A percentile compares a stretch with the other conserved stretches of the same genome.
Evolutionary conservation across 2,329 filamentous ascomycete species (phyloP).

Genomic region (Fusarium coicis): DNA sequence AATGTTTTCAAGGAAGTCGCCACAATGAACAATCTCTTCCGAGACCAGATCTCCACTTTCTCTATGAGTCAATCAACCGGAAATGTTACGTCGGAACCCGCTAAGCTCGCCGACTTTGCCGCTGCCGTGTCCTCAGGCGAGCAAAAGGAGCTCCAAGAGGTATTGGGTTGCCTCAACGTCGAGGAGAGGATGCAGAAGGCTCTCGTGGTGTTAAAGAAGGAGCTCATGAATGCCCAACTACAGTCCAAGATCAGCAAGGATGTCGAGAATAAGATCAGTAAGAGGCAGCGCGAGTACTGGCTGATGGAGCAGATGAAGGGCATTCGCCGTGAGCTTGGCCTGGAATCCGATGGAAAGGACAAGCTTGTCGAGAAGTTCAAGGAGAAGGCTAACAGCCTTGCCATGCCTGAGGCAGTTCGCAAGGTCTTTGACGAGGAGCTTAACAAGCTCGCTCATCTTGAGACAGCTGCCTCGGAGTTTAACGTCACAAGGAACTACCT

Average conservation of each 20-base stretch:
- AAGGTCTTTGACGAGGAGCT: slow-evolving; percentile 99
- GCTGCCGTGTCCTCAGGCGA: slow-evolving; percentile 96
- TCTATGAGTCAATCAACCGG: slow-evolving; percentile 94
- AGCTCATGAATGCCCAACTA: slow-evolving; percentile 96
- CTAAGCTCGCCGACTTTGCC: slow-evolving; percentile 95
- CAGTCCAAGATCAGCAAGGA: slow-evolving; percentile 98
- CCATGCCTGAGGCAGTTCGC: slow-evolving; percentile 95
- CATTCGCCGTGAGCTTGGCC: slow-evolving; percentile 92
- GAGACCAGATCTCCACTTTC: slow-evolving; percentile 97
- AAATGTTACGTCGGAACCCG: slow-evolving; percentile 94
- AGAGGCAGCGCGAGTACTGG: slow-evolving; percentile 97
- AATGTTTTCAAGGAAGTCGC: slow-evolving; percentile 99
- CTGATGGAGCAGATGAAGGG: slow-evolving; percentile 99
- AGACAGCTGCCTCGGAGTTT: slow-evolving; percentile 96
- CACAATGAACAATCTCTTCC: slow-evolving; percentile 91
- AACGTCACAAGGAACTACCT: slow-evolving; percentile 98
- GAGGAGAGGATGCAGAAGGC: slow-evolving; percentile 94
- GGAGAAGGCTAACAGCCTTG: slow-evolving; percentile 90
- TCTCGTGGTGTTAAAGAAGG: slow-evolving; percentile 92
- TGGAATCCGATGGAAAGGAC: slow-evolving; percentile 98
- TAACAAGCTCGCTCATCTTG: slow-evolving; percentile 94
- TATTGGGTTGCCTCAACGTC: slow-evolving; percentile 87
- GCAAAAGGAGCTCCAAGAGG: slow-evolving; percentile 90
- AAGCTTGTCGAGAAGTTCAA: slow-evolving; percentile 98
- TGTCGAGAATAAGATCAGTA: slow-evolving; percentile 96